Percentiles rank a stretch among this genome's conserved stretches.
Conservation (phyloP, 345 rosid genomes). For the Camelina sativa region DNA sequence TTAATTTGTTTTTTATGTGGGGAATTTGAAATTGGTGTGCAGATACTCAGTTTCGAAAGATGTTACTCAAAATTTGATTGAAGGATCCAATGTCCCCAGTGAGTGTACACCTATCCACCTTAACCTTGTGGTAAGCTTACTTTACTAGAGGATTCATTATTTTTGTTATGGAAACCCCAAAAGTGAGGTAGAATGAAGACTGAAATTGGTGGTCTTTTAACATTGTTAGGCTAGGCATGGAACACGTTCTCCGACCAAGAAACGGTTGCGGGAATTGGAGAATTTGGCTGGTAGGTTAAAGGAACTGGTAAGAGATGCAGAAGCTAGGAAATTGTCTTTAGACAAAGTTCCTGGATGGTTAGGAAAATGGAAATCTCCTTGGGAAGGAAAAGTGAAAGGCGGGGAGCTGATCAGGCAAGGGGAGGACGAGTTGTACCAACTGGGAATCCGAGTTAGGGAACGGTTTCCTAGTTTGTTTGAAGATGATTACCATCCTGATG, state of each 20-base stretch:
- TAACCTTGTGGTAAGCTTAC: conserved; percentile 81
- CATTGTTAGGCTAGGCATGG: conserved; percentile 86
- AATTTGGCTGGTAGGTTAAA: conserved; percentile 63
- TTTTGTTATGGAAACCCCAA: background rate
- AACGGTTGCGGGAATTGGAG: conserved; percentile 75
- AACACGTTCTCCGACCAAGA: conserved; percentile 94
- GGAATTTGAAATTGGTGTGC: conserved; percentile 34
- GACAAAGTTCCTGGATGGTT: conserved; percentile 75
- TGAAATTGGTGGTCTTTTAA: background rate
- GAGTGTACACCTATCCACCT: conserved; percentile 86
- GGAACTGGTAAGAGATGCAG: conserved; percentile 62
- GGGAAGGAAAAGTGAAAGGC: conserved; percentile 82
- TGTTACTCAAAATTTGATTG: conserved; percentile 46
- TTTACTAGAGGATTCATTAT: background rate
- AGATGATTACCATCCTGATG: conserved; percentile 88
- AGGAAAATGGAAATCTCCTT: conserved; percentile 75
- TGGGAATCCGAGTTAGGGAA: conserved; percentile 76
- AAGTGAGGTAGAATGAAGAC: background rate
- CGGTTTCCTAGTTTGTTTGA: conserved; percentile 72
- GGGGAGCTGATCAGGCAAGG: conserved; percentile 80
- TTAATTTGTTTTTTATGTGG: background rate
- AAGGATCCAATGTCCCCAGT: conserved; percentile 53
- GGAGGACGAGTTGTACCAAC: conserved; percentile 78
- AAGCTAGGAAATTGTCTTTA: conserved; percentile 49
- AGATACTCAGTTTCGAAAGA: conserved; percentile 74